These are phyloP conservation scores for Zygosaccharomyces sapae DNA, from an alignment of 1,139 yeast genomes.

Conservation along the genomic window DNA sequence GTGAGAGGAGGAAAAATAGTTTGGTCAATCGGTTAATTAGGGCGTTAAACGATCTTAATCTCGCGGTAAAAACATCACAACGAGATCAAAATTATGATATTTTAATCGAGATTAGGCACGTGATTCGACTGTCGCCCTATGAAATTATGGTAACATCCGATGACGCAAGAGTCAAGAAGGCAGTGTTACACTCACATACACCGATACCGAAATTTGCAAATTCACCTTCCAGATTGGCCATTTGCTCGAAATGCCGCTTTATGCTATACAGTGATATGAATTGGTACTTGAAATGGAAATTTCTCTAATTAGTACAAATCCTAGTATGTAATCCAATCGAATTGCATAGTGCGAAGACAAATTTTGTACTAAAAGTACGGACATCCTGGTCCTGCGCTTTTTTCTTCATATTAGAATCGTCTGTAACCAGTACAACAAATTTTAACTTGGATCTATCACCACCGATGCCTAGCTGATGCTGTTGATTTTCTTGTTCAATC, in stretches of 20 bases:
- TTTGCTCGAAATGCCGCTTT: constrained; percentile 17
- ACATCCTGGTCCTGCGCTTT: constrained; percentile 61
- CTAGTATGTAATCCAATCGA: constrained; percentile 27
- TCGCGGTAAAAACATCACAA: constrained; percentile 6
- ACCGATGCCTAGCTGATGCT: constrained; percentile 7
- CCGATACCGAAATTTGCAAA: constrained; percentile 6
- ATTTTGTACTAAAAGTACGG: constrained; percentile 35
- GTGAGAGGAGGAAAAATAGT: background rate
- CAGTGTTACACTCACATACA: constrained; percentile 9
- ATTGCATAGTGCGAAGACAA: constrained; percentile 34
- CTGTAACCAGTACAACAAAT: constrained; percentile 63
- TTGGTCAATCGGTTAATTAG: constrained; percentile 4
- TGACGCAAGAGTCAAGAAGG: background rate
- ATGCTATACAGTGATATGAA: constrained; percentile 15
- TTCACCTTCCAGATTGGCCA: constrained; percentile 11
- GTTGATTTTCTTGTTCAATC: constrained; percentile 4
- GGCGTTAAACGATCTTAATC: constrained; percentile 4
- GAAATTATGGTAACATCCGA: constrained; percentile 10
- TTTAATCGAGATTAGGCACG: constrained; percentile 6
- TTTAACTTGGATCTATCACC: constrained; percentile 42
- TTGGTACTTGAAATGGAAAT: constrained; percentile 27
- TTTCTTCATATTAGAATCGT: constrained; percentile 66
- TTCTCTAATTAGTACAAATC: constrained; percentile 29
- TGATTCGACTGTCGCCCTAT: constrained; percentile 8
- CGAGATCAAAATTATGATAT: constrained; percentile 6